Percentiles rank a stretch among this genome's conserved stretches.
Evolutionary conservation across 305 asterid genomes (phyloP).

Genomic region (Fraxinus dipetala): DNA sequence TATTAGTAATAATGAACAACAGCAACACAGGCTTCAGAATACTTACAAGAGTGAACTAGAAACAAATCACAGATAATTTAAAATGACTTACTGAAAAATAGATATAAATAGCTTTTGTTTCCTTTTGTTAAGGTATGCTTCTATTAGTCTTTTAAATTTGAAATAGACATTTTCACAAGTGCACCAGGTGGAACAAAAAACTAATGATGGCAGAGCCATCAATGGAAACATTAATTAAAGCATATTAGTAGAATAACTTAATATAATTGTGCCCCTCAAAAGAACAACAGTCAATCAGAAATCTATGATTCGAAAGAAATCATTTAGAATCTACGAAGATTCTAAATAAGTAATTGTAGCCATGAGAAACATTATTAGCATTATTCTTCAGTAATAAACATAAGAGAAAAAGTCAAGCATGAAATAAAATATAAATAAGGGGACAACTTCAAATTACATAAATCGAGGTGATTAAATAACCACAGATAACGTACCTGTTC

Average conservation of each 20-base stretch:
- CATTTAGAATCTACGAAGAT: not conserved
- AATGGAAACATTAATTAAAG: not conserved
- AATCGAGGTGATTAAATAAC: slow-evolving; percentile 13
- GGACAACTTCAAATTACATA: not conserved
- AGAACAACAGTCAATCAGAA: not conserved
- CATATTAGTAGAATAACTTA: not conserved
- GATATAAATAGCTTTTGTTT: not conserved
- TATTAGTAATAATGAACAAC: not conserved
- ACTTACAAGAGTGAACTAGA: not conserved
- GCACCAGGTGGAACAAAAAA: not conserved
- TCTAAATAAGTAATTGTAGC: not conserved
- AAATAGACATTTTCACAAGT: not conserved
- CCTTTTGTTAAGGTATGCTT: not conserved
- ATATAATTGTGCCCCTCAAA: not conserved
- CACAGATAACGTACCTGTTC: slow-evolving; percentile 63
- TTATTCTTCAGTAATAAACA: not conserved
- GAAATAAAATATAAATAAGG: not conserved
- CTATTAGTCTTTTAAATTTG: not conserved
- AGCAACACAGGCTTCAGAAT: not conserved
- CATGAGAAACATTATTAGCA: not conserved
- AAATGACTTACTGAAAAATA: not conserved
- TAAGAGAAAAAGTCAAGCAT: not conserved
- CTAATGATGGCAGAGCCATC: not conserved
- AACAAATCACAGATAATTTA: not conserved
- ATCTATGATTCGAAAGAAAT: not conserved